Evolutionary conservation across 129 eudicot genomes (phyloP).

Genomic region (Flaveria brownii): DNA sequence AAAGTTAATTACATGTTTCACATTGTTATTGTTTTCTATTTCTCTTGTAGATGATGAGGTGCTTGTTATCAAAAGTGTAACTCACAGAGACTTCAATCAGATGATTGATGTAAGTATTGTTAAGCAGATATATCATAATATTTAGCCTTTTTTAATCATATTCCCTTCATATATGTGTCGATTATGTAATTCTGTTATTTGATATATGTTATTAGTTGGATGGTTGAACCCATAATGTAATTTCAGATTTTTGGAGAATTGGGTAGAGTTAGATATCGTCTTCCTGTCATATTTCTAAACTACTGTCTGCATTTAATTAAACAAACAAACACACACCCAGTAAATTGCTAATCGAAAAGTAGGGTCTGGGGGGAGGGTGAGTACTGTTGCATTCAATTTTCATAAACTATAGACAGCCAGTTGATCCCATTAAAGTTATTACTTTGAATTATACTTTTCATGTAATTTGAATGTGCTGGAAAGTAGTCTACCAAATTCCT

Average conservation of each 20-base stretch:
- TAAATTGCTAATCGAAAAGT: no score
- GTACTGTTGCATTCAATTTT: not conserved
- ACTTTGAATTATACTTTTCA: not conserved
- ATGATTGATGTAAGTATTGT: conserved; percentile 75
- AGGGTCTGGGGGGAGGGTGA: no score
- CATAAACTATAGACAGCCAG: conserved; percentile 4
- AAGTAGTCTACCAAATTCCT: conserved; percentile 11
- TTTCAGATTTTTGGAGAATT: conserved; percentile 8
- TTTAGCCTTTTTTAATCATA: not conserved
- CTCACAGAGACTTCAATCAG: conserved; percentile 84
- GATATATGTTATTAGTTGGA: conserved; percentile 22
- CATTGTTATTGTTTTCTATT: not conserved
- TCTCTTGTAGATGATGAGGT: conserved; percentile 78
- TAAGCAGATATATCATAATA: not conserved
- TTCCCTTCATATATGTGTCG: not conserved
- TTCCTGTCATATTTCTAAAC: conserved; percentile 14
- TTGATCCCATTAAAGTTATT: conserved; percentile 8
- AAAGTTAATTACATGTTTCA: conserved; percentile 7
- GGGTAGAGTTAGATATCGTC: conserved; percentile 13
- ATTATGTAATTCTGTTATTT: conserved; percentile 1
- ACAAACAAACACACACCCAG: no score
- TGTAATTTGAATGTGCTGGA: conserved; percentile 18
- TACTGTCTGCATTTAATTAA: not conserved
- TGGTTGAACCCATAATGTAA: not conserved
- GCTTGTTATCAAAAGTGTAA: conserved; percentile 90